Conservation (phyloP, 1,284 basidiomycete genomes). For the Neotropicomus parvogracilis region DNA sequence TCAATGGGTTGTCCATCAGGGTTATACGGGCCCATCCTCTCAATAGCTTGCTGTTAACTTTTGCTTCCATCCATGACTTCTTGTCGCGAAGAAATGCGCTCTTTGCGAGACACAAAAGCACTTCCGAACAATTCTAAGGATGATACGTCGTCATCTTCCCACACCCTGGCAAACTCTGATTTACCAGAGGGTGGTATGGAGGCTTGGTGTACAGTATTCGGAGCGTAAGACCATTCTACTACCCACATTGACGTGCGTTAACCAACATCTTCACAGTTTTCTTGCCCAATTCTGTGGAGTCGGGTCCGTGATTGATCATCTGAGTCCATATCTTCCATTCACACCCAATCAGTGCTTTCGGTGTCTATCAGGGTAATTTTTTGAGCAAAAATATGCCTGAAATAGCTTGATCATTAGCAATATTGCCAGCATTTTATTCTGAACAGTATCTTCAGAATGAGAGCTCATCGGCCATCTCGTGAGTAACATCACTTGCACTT, state of each 20-base stretch:
- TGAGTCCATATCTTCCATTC: not conserved
- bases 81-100: constrained; percentile 1
- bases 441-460: constrained; percentile 32
- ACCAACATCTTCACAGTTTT: constrained; percentile 21
- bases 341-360: constrained; percentile 24
- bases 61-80: not conserved
- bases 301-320: constrained; percentile 18
- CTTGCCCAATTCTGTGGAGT: constrained; percentile 27
- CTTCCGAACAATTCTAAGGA: constrained; percentile 26
- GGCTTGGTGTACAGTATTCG: constrained; percentile 31
- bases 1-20: too few relatives aligned
- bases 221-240: constrained; percentile 20
- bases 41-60: too few relatives aligned
- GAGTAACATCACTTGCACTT: not conserved
- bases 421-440: constrained; percentile 26
- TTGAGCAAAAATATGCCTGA: not conserved
- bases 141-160: not conserved
- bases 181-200: constrained; percentile 26
- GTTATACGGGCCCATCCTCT: too few relatives aligned
- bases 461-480: constrained; percentile 32
- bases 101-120: constrained; percentile 33
- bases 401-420: not conserved
- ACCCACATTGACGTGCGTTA: not conserved
- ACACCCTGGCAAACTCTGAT: not conserved
- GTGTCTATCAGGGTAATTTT: constrained; percentile 35